A percentile compares a stretch with the other conserved stretches of the same genome.
These are phyloP conservation scores for Thielaviopsis cerberus DNA, from an alignment of 2,329 filamentous ascomycete species.

Conservation along the genomic window DNA sequence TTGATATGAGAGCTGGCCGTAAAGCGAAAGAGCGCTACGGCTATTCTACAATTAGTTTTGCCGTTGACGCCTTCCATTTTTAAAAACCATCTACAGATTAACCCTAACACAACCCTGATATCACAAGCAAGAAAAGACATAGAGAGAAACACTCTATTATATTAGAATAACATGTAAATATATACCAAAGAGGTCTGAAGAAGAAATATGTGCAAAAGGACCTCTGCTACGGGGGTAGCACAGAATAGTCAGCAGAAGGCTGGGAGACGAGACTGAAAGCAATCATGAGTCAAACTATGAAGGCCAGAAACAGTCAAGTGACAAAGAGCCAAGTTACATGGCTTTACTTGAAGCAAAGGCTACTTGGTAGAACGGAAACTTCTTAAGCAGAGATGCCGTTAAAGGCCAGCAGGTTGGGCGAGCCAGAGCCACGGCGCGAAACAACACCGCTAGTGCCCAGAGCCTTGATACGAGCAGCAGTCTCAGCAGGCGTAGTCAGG, in stretches of 20 bases:
- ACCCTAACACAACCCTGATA: neutral
- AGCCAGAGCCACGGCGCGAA: constrained; percentile 23
- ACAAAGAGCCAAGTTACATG: no score
- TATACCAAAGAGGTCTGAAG: neutral
- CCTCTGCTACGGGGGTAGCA: neutral
- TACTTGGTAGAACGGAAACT: no score
- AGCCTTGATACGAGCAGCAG: constrained; percentile 28
- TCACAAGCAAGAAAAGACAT: neutral
- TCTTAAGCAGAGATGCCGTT: constrained; percentile 23
- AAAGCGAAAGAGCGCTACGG: no score
- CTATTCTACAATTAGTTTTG: neutral
- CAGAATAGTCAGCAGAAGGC: neutral
- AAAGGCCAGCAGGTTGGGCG: constrained; percentile 35
- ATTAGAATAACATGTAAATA: no score
- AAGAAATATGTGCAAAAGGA: neutral
- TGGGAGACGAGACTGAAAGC: neutral
- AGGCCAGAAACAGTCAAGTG: no score
- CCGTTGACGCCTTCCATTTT: neutral
- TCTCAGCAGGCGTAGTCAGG: constrained; percentile 23
- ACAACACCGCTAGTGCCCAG: constrained; percentile 25
- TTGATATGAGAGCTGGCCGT: no score
- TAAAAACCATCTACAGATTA: neutral
- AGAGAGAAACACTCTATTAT: neutral
- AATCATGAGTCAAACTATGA: no score
- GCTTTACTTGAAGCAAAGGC: no score